These are phyloP conservation scores for Suillus subalutaceus DNA, from an alignment of 768 basidiomycete species.

Conservation along the genomic window DNA sequence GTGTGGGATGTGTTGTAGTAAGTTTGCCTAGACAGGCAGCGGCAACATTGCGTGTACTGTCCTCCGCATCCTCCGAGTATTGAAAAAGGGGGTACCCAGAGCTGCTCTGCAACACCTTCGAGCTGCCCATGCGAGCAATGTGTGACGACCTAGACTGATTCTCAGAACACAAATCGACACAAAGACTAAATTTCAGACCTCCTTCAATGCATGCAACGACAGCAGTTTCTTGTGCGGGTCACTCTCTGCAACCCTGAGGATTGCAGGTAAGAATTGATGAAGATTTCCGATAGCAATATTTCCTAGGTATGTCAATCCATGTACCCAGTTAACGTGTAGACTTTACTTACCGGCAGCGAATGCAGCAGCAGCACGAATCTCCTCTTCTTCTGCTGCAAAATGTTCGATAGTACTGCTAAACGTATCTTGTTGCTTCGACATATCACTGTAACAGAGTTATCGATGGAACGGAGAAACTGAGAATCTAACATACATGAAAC, in stretches of 20 bases:
- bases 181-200: constrained; percentile 49
- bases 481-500: constrained; percentile 64
- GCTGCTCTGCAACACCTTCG: constrained; percentile 82
- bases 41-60: constrained; percentile 91
- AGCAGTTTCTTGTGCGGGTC: constrained; percentile 81
- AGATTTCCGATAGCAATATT: constrained; percentile 96
- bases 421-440: constrained; percentile 78
- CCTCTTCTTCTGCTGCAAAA: constrained; percentile 81
- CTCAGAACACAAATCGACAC: background rate
- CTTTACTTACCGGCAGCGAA: constrained; percentile 79
- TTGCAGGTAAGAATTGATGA: constrained; percentile 80
- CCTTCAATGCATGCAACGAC: constrained; percentile 91
- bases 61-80: constrained; percentile 87
- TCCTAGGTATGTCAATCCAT: constrained; percentile 46
- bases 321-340: background rate
- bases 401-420: constrained; percentile 75
- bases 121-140: constrained; percentile 86
- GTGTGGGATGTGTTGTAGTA: constrained; percentile 86
- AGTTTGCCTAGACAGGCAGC: constrained; percentile 97
- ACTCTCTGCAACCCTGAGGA: constrained; percentile 76
- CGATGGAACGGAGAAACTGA: constrained; percentile 9
- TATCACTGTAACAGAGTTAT: constrained; percentile 59
- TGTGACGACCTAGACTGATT: constrained; percentile 71
- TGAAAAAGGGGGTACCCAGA: constrained; percentile 92
- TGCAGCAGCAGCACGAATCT: constrained; percentile 87